These are phyloP conservation scores for Suillus occidentalis DNA, from an alignment of 768 basidiomycete genomes.

Conservation along the genomic window DNA sequence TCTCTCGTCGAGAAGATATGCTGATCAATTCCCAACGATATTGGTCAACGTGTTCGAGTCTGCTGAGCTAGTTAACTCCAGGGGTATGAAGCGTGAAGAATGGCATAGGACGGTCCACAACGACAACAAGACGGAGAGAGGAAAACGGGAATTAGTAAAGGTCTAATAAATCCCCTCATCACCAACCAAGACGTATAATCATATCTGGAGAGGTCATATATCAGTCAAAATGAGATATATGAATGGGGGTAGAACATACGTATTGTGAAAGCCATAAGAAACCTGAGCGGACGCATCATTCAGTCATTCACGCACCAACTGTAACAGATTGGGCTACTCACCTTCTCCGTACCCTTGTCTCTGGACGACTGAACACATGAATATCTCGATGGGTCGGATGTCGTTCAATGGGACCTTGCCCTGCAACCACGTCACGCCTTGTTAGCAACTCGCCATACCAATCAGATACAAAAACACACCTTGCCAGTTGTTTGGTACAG, in stretches of 20 bases:
- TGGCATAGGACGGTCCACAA: neutral
- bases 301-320: conserved; percentile 11
- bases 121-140: neutral
- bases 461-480: conserved; percentile 43
- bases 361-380: conserved; percentile 99
- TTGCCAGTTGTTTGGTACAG: conserved; percentile 99
- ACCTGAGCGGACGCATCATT: conserved; percentile 38
- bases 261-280: conserved; percentile 99
- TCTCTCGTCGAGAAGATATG: neutral
- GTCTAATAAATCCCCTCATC: neutral
- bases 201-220: neutral
- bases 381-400: conserved; percentile 97
- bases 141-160: neutral
- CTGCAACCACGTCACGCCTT: conserved; percentile 38
- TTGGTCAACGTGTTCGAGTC: neutral
- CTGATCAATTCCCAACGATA: neutral
- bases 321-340: conserved; percentile 25
- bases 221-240: neutral
- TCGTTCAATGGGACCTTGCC: conserved; percentile 96
- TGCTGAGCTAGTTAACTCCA: neutral
- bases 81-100: conserved; percentile 3
- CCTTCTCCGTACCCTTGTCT: conserved; percentile 98
- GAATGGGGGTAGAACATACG: conserved; percentile 48
- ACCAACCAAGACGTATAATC: neutral
- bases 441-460: conserved; percentile 9